Evolutionary conservation across 2,329 filamentous ascomycete genomes (phyloP).

Genomic region (Kalaharituber pfeilii): DNA sequence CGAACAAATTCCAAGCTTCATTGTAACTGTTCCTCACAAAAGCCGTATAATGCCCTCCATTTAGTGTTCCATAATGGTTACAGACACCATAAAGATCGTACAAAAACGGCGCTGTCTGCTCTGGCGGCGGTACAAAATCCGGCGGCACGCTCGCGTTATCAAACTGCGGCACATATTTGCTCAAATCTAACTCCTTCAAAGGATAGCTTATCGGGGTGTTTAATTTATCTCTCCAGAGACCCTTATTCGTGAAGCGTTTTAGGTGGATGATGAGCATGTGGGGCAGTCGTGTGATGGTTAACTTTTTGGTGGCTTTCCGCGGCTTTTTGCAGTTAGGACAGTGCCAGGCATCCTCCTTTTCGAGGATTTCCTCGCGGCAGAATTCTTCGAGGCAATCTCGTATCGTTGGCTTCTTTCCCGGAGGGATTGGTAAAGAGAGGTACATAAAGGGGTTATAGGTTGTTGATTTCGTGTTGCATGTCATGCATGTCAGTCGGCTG

Average conservation of each 20-base stretch:
- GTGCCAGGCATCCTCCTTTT: constrained; percentile 49
- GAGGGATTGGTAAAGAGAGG: constrained; percentile 32
- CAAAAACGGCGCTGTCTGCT: constrained; percentile 42
- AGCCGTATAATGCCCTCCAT: constrained; percentile 64
- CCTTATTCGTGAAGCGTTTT: constrained; percentile 45
- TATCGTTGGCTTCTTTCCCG: constrained; percentile 26
- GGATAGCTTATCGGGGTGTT: constrained; percentile 59
- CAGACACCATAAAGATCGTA: constrained; percentile 83
- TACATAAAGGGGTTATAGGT: constrained; percentile 43
- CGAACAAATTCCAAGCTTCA: constrained; percentile 83
- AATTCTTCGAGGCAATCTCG: constrained; percentile 53
- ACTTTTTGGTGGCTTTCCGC: constrained; percentile 49
- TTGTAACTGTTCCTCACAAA: constrained; percentile 61
- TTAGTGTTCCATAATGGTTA: constrained; percentile 53
- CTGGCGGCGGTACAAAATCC: constrained; percentile 24
- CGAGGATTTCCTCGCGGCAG: constrained; percentile 48
- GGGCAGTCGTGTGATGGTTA: constrained; percentile 60
- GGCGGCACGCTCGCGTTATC: constrained; percentile 17
- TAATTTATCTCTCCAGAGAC: constrained; percentile 45
- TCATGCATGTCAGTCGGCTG: constrained; percentile 42
- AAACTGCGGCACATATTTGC: constrained; percentile 34
- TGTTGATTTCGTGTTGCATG: constrained; percentile 45
- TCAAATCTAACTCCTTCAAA: constrained; percentile 49
- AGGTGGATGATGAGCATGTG: constrained; percentile 63
- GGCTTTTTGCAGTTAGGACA: constrained; percentile 59